A percentile compares a stretch with the other conserved stretches of the same genome.
phyloP scores from a whole-genome alignment of 164 flowering plant species.

The Aristolochia fimbriata region DNA sequence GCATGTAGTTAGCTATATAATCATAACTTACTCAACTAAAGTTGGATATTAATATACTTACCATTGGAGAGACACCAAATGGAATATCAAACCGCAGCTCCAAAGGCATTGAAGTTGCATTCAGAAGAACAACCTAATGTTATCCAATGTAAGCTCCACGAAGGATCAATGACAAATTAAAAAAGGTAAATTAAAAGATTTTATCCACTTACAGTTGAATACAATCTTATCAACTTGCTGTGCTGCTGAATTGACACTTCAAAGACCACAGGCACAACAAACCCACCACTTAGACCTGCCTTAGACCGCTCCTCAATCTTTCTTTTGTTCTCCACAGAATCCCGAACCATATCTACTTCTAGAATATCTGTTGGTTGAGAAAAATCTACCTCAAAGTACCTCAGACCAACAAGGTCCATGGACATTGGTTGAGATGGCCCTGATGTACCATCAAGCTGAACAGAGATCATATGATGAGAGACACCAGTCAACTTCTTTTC shows the following conservation, averaged over 20 bases:
- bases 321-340: constrained; percentile 13
- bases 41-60: constrained; percentile 9
- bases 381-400: constrained; percentile 79
- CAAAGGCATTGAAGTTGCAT: constrained; percentile 67
- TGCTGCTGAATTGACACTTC: constrained; percentile 81
- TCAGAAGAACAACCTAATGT: constrained; percentile 64
- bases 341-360: constrained; percentile 13
- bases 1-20: background rate
- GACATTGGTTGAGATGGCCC: constrained; percentile 67
- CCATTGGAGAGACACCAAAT: constrained; percentile 91
- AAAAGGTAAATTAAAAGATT: background rate
- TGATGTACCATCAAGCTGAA: constrained; percentile 80
- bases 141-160: constrained; percentile 2
- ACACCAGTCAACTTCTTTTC: constrained; percentile 47
- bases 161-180: constrained; percentile 1
- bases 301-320: constrained; percentile 20
- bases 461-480: constrained; percentile 54
- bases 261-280: constrained; percentile 80
- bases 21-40: background rate
- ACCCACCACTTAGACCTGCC: constrained; percentile 23
- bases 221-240: constrained; percentile 69
- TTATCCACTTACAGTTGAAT: constrained; percentile 64
- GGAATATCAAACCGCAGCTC: constrained; percentile 97
- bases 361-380: constrained; percentile 34
- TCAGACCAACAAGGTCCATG: constrained; percentile 91